A percentile compares a stretch with the other conserved stretches of the same genome.
Conservation (phyloP, 1,284 basidiomycete genomes). For the Thecaphora thlaspeos region DNA sequence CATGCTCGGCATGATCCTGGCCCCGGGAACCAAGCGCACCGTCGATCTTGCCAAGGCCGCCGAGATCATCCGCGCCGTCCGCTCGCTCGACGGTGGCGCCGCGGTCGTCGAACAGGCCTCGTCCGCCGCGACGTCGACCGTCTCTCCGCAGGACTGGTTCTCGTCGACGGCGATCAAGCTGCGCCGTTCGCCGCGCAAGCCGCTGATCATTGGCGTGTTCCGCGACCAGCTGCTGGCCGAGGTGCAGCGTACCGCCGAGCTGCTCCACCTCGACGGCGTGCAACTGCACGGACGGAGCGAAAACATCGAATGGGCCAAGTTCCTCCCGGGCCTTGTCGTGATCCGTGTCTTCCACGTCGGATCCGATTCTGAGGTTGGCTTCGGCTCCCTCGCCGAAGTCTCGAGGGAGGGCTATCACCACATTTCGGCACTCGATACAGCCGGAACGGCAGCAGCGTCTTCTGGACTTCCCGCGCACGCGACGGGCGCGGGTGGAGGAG, state of each 20-base stretch:
- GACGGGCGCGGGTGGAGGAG: conserved; percentile 4
- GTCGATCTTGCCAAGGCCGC: conserved; percentile 31
- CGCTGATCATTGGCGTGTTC: conserved; percentile 56
- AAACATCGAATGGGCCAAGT: conserved; percentile 49
- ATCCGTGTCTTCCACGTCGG: conserved; percentile 51
- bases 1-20: conserved; percentile 56
- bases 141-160: conserved; percentile 48
- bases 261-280: conserved; percentile 49
- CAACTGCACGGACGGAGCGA: conserved; percentile 54
- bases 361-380: conserved; percentile 5
- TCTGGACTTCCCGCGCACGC: neutral
- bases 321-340: conserved; percentile 50
- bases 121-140: conserved; percentile 1
- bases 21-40: conserved; percentile 49
- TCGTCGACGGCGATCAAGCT: conserved; percentile 35
- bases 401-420: conserved; percentile 50
- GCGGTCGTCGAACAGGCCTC: conserved; percentile 1
- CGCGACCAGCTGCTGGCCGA: conserved; percentile 52
- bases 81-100: conserved; percentile 13
- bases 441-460: conserved; percentile 2
- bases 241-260: conserved; percentile 29
- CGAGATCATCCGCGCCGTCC: conserved; percentile 47
- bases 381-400: conserved; percentile 35
- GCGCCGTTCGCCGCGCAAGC: conserved; percentile 24
- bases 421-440: conserved; percentile 49